Evolutionary conservation across 2,329 filamentous ascomycete genomes (phyloP).

Genomic region (Penicillium vulpinum): DNA sequence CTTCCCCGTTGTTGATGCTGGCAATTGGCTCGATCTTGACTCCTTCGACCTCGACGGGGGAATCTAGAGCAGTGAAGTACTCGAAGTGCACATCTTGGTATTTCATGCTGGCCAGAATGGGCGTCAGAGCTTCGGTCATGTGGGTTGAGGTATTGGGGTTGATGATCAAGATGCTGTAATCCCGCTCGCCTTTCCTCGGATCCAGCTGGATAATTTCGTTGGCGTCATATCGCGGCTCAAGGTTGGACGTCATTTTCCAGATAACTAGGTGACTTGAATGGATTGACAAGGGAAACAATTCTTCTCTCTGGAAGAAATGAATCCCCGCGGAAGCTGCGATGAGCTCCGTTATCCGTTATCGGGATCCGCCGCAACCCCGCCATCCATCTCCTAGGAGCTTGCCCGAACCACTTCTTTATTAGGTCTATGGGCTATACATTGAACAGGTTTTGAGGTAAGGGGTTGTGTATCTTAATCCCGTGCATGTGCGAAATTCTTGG

Average conservation of each 20-base stretch:
- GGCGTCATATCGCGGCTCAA: neutral
- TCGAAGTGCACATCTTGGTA: slow-evolving; percentile 40
- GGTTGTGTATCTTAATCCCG: neutral
- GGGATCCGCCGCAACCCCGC: slow-evolving; percentile 22
- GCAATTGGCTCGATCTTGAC: slow-evolving; percentile 54
- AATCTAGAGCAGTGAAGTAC: slow-evolving; percentile 42
- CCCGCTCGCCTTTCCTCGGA: slow-evolving; percentile 11
- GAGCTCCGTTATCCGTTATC: slow-evolving; percentile 18
- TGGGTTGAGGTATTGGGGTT: slow-evolving; percentile 48
- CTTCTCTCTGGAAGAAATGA: slow-evolving; percentile 1
- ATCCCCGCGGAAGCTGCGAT: neutral
- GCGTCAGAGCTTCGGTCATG: slow-evolving; percentile 47
- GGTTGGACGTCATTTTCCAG: neutral
- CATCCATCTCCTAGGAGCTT: slow-evolving; percentile 8
- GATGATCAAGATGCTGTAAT: slow-evolving; percentile 42
- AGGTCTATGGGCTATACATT: neutral
- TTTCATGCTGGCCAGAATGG: slow-evolving; percentile 40
- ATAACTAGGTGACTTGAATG: neutral
- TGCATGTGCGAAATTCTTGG: neutral
- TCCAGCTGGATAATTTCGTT: neutral
- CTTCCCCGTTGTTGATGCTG: slow-evolving; percentile 75
- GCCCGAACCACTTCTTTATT: neutral
- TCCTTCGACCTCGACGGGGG: slow-evolving; percentile 34
- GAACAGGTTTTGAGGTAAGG: neutral
- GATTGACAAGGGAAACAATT: neutral